Evolutionary conservation across 768 basidiomycete species (phyloP), one percentile per base, ranked within the genome.

Genomic region (Mycena albidolilacea): DNA sequence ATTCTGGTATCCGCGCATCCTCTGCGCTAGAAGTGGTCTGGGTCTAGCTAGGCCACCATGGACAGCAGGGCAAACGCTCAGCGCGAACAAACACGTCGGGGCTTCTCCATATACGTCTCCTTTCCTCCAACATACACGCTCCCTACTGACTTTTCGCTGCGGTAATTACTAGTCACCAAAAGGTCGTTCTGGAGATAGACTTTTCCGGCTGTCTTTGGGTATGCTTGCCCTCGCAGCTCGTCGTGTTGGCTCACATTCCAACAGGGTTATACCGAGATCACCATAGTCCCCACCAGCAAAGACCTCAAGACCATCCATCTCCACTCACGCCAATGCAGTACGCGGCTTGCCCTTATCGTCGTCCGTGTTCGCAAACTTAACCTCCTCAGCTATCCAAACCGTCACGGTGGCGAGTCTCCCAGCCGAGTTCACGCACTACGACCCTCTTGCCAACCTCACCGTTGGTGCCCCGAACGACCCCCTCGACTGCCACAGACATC

Each of bases 181-280:
- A 96, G 81, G 97, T 98, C 63, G 94, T 95, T 73, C 86, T 98
- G 76, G 96, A 97, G 84, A 91, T 98, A 73, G 95, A 97, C 86
- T 96, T 98, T 81, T 88, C 92, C 9, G 97, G 97, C 23, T 87
- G 87, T 79, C 87, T 97, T 78, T 94, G 93, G 90, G 97, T 95
- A 84, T 75, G 90, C 80, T 23, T 12, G 55, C 7, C 43, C 64
- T 54, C 52, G 57, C 68, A 61, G 38, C 63, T 35, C 65, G 63
- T 69, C 64, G 21, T 46, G 65, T 67, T 55, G 37, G 44, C 55
- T 23, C 62, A 55, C 6, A 52, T 69, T 69, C 61, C 73, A 60
- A 35, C 73, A 97, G 96, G 97, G 96, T 72, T 97, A 96, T 81
- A 97, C 97, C 12, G 96, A 97, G 83, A 90, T 99, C 76, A 96